A percentile compares a stretch with the other conserved stretches of the same genome.
Evolutionary conservation across 2,329 filamentous ascomycete species (phyloP).

Genomic region (Fulvia fulva): DNA sequence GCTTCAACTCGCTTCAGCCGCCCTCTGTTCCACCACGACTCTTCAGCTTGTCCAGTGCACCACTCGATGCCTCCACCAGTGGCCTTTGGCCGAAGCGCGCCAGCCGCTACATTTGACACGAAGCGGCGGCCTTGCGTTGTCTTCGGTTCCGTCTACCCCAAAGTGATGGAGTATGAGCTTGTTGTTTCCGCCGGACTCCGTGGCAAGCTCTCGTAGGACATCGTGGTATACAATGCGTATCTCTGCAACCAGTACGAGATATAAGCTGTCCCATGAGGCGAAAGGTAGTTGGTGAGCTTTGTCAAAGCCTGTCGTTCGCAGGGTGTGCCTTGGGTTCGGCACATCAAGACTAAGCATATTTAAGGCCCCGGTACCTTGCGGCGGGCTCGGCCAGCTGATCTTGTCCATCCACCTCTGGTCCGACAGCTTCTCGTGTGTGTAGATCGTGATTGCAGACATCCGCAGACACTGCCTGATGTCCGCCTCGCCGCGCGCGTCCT

Average conservation of each 20-base stretch:
- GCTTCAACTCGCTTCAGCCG: too few species aligned
- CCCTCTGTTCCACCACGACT: too few species aligned
- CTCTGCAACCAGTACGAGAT: constrained; percentile 21
- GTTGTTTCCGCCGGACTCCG: constrained; percentile 9
- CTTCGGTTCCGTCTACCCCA: constrained; percentile 7
- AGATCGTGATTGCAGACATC: too few species aligned
- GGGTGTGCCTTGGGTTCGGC: background rate
- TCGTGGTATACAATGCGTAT: constrained; percentile 17
- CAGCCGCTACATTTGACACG: too few species aligned
- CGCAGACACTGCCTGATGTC: background rate
- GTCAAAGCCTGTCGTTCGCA: background rate
- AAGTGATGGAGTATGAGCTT: constrained; percentile 14
- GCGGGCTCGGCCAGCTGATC: background rate
- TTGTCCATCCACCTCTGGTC: too few species aligned
- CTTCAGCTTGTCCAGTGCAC: too few species aligned
- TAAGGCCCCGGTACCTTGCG: background rate
- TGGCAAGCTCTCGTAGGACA: constrained; percentile 12
- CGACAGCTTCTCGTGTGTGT: too few species aligned
- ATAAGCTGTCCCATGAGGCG: constrained; percentile 18
- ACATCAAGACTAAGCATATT: background rate
- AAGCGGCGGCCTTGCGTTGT: too few species aligned
- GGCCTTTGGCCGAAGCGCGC: too few species aligned
- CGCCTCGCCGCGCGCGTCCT: background rate
- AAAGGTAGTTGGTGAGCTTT: constrained; percentile 5
- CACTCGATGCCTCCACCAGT: too few species aligned